Evolutionary conservation across 257 asterid genomes (phyloP), one percentile per base, ranked within the genome.

Genomic region (Solanum medicagineum): DNA sequence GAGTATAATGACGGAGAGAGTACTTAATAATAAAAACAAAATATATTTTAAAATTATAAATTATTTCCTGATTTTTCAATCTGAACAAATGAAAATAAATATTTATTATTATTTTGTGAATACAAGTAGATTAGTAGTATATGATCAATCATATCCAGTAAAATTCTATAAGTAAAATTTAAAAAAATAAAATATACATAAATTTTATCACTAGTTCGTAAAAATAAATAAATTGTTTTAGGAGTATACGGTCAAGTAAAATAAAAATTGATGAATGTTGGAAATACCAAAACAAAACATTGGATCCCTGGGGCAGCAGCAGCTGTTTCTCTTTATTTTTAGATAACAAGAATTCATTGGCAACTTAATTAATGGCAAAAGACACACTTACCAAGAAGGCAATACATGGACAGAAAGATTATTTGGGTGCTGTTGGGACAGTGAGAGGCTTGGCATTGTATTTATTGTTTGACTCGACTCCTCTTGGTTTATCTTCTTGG

Each of bases 161-260:
- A 10, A 3, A 32, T 32, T 32, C 0, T 4, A 3, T 32, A 32
- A 32, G 0, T 32, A 32, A 0, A 32, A 3, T 32, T 32, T 32
- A 32, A 0, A 3, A 32, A 32, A 0, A 32, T 36, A 36, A 36
- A 36, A 36, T 36, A 36, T 36, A 4, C 1, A 0, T 5, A 36
- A 4, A 4, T 36, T 3, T 36, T 36, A 36, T 36, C 6, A 36
- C 6, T 36, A 36, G 0, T 0, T 36, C 6, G 4, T 36, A 36
- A 5, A 36, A 5, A 36, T 36, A 5, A 0, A 36, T 0, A 36
- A 0, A 5, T 0, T 4, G 0, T 3, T 36, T 36, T 0, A 1
- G 36, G 4, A 32, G 36, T 3, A 32, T 32, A 32, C 36, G 36
- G 36, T 3, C 36, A 32, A 32, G 42, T 36, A 4, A 36, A 36